Evolutionary conservation across 2,329 filamentous ascomycete genomes (phyloP), one percentile per base, ranked within the genome.

Genomic region (Trichophaea hybrida): DNA sequence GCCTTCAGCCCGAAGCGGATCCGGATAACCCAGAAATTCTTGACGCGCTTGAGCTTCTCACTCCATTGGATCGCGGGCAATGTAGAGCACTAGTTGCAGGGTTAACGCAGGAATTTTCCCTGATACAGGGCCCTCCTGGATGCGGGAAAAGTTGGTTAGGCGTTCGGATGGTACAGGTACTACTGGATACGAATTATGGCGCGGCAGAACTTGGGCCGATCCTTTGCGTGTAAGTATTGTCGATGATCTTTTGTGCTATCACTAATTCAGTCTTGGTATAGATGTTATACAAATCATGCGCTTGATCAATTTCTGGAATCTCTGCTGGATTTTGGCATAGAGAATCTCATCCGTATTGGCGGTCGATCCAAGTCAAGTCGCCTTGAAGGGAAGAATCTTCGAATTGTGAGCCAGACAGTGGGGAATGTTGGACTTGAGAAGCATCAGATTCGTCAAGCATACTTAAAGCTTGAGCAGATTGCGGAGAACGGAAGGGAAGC

Each of bases 101-200:
- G 1, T 70, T 86, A 0, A 74, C 72, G 0, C 74, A 75, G 1
- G 74, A 75, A 37, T 69, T 85, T 7, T 77, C 80, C 1, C 72
- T 86, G 4, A 83, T 86, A 10, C 83, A 87, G 71, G 84, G 84
- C 0, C 84, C 84, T 0, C 84, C 84, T 0, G 84, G 84, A 0
- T 87, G 84, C 0, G 84, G 84, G 0, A 87, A 87, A 68, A 78
- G 75, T 3, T 85, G 38, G 34, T 12, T 54, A 64, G 70, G 13
- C 65, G 68, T 59, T 67, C 67, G 55, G 64, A 51, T 66, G 65
- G 54, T 84, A 61, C 77, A 77, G 60, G 74, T 68, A 6, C 62
- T 73, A 7, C 59, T 73, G n/a, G 61, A 62, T 24, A 3, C 24
- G 2, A 75, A 76, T 63, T 74, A 74, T 52, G 34, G 40, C 0